Base-by-base conservation (phyloP, 225 moss, liverwort and hornwort species). In the Physcomitrium patens region DNA sequence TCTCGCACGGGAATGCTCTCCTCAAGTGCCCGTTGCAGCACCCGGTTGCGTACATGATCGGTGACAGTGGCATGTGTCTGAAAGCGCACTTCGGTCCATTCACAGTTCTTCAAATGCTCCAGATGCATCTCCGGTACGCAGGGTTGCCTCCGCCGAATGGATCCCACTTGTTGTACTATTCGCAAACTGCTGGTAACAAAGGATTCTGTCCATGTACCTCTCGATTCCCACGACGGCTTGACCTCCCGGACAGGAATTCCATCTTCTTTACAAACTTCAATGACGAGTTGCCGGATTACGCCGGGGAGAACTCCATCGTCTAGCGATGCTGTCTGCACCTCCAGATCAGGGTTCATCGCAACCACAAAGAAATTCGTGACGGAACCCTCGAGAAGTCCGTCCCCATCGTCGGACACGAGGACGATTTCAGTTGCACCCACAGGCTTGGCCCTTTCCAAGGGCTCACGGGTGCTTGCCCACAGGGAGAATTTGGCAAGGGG, bases 311-410 rank as follows among this genome's bases (percentile, higher is more conserved):
- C 88, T 31, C 88, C 93, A 68, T 89, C 92, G 43, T 1, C 7
- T 17, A 92, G 65, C 3, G 95, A 67, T 12, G 95, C 87, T 13
- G 91, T 92, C 72, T 83, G 89, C n/a, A 95, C 86, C 82, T 89
- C 89, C 54, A 91, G 28, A 46, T 76, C 60, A 2, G 50, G 63
- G 12, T 62, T 85, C 68, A 24, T 69, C 13, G 85, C 79, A 64
- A 94, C 87, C 14, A 97, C 91, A 56, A 90, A 97, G 70, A 97
- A 89, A 73, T 94, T 97, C 7, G 93, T 97, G 0, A 93, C 77
- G 18, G 80, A 82, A 17, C 93, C 97, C 77, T 94, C 94, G 18
- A 94, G 70, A 56, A 97, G 82, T 1, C 75, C 53, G 50, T 90
- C 76, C 19, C 94, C 93, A 60, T 94, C 86, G 59, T 91, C 90